phyloP scores from a whole-genome alignment of 2,329 filamentous ascomycete species.

The Fusarium duplospermum region DNA sequence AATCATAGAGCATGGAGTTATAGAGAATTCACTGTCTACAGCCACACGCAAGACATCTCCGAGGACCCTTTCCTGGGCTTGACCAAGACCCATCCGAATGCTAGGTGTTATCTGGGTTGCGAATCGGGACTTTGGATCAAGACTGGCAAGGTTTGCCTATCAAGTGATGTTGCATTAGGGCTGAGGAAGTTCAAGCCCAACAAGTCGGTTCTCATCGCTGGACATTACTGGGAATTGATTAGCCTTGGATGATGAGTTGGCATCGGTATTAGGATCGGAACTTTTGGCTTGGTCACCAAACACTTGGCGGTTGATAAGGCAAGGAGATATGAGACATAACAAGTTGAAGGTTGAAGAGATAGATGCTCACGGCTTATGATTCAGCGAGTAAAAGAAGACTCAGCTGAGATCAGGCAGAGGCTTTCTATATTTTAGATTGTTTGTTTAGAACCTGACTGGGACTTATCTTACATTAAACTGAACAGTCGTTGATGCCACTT shows the following conservation, averaged over 20 bases:
- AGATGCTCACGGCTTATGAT: not conserved
- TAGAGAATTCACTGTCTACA: not conserved
- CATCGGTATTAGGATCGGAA: no score
- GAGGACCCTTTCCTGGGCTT: not conserved
- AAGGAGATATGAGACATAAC: not conserved
- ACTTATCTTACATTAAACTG: not conserved
- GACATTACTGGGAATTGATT: not conserved
- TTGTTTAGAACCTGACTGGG: not conserved
- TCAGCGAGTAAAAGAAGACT: not conserved
- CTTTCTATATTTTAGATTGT: not conserved
- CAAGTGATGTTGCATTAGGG: not conserved
- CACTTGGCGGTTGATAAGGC: no score
- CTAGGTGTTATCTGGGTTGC: not conserved
- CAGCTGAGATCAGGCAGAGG: not conserved
- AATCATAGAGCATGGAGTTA: not conserved
- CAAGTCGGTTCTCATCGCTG: no score
- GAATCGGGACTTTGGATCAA: not conserved
- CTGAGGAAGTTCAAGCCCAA: not conserved
- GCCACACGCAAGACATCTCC: not conserved
- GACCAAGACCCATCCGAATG: not conserved
- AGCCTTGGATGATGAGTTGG: not conserved
- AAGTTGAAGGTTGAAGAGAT: no score
- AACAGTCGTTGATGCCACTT: not conserved
- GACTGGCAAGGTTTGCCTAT: not conserved
- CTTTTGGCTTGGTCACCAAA: no score